These are phyloP conservation scores for Fistulinella cinereoalba DNA, from an alignment of 1,284 basidiomycete genomes.

Conservation along the genomic window DNA sequence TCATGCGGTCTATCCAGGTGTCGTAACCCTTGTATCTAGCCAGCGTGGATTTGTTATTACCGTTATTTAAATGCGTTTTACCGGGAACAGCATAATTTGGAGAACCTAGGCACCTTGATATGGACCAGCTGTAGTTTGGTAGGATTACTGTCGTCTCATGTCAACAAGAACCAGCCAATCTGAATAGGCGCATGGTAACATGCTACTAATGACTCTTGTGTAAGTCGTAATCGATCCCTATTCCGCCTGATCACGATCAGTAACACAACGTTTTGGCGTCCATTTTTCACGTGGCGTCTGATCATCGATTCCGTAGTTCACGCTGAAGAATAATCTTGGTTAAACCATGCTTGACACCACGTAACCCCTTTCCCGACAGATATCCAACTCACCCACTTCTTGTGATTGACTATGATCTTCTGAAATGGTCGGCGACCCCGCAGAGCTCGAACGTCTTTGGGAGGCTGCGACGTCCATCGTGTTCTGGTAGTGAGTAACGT, in stretches of 20 bases:
- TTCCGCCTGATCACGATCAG: too few relatives aligned
- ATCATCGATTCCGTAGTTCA: too few relatives aligned
- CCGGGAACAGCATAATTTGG: background rate
- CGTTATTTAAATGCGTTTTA: conserved; percentile 16
- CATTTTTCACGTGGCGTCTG: too few relatives aligned
- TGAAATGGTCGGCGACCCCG: background rate
- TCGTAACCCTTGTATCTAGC: conserved; percentile 17
- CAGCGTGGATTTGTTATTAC: conserved; percentile 14
- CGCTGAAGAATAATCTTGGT: background rate
- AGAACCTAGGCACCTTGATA: too few relatives aligned
- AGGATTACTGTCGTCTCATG: too few relatives aligned
- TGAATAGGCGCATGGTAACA: too few relatives aligned
- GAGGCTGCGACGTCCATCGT: background rate
- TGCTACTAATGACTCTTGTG: too few relatives aligned
- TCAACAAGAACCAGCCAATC: too few relatives aligned
- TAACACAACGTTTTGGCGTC: too few relatives aligned
- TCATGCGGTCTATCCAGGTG: conserved; percentile 40
- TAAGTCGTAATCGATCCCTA: too few relatives aligned
- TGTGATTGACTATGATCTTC: background rate
- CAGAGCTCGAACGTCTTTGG: background rate
- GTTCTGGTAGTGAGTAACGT: background rate
- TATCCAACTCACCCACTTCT: background rate
- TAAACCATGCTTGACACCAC: background rate
- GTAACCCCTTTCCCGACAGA: background rate
- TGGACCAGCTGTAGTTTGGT: too few relatives aligned